Evolutionary conservation across 352 stramenopile species (phyloP), one percentile per base, ranked within the genome.

Genomic region (Phytopythium ostracodes): DNA sequence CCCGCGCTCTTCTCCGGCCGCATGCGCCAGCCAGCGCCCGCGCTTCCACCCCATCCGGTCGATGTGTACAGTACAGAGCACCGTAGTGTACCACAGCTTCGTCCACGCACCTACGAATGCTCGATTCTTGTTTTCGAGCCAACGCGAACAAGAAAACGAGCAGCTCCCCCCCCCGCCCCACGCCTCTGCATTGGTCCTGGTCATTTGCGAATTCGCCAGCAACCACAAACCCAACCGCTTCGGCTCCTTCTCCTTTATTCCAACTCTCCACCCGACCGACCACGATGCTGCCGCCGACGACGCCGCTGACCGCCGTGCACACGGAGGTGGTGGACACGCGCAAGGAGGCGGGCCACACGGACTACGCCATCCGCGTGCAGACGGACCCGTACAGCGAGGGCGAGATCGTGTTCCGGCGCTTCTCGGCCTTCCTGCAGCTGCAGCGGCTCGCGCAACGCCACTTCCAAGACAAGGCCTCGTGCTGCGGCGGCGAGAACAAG

Each of bases 341-440:
- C 63, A 91, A 91, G 67, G 75, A 88, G 38, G 72, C 72, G 54
- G 68, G 81, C 49, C 83, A 92, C 79, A 94, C 85, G n/a, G 83
- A 94, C 72, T 94, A 94, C 60, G 83, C 81, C 56, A 87, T 94
- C 68, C 79, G 81, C 44, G 80, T 94, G 53, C 78, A 87, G 73
- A 76, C 79, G 47, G 75, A 85, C 59, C 67, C 73, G 36, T 84
- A 70, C 59, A 77, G 77, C 62, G 73, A 84, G 35, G 68, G 71
- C 20, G 77, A 79, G 64, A 75, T 94, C 62, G 81, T 94, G 2
- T 92, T 92, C 73, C 81, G 85, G 51, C 85, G 85, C 63, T 94
- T 91, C 77, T 94, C 85, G 57, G 81, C 83, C 51, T 94, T 94
- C 65, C 70, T 92, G 63, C 79, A 94, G 71, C 81, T 94, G 24